Conservation (phyloP, 371 early-diverging fungal species). For the Smittium culicis region DNA sequence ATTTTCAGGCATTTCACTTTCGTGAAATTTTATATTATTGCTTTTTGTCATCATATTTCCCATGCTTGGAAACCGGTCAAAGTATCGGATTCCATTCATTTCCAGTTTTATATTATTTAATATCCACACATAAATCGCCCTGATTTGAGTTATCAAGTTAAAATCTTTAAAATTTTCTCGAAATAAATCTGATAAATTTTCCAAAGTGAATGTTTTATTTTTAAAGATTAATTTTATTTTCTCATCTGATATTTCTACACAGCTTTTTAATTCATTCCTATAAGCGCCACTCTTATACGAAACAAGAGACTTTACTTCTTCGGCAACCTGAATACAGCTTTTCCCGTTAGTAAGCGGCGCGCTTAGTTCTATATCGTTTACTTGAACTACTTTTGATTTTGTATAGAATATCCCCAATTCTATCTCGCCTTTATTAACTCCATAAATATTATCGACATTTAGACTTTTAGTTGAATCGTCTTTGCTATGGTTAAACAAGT, state of each 20-base stretch:
- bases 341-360: not conserved
- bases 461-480: too few species aligned
- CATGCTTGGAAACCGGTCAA: too few species aligned
- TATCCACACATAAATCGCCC: not conserved
- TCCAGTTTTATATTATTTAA: not conserved
- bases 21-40: not conserved
- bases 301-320: not conserved
- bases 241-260: not conserved
- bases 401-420: not conserved
- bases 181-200: not conserved
- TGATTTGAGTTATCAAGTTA: not conserved
- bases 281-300: too few species aligned
- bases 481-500: not conserved
- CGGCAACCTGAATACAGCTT: not conserved
- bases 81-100: too few species aligned
- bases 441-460: too few species aligned
- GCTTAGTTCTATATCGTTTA: not conserved
- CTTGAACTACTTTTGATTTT: not conserved
- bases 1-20: slow-evolving; percentile 4
- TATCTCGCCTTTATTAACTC: too few species aligned
- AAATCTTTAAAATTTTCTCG: not conserved
- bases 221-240: not conserved
- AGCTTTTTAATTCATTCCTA: too few species aligned
- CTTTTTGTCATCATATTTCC: too few species aligned
- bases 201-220: not conserved